These are phyloP conservation scores for Fusarium pilosicola DNA, from an alignment of 2,329 filamentous ascomycete genomes.

Conservation along the genomic window DNA sequence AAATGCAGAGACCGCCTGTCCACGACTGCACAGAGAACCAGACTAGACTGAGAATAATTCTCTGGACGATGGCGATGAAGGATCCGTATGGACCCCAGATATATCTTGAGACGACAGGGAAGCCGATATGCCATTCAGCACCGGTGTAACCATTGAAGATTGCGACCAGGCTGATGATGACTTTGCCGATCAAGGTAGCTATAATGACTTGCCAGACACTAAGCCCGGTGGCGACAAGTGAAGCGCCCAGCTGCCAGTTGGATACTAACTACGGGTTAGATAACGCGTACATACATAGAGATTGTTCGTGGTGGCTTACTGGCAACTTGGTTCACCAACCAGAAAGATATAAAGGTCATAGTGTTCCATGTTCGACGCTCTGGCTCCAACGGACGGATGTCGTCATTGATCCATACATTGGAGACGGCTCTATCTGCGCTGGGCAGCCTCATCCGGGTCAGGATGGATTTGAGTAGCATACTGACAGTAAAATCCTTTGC, in stretches of 20 bases:
- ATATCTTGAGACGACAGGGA: not conserved
- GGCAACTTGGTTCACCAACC: not conserved
- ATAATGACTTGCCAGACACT: not conserved
- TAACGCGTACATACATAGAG: too few relatives aligned
- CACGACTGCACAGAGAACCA: not conserved
- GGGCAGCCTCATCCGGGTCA: not conserved
- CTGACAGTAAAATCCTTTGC: accelerated
- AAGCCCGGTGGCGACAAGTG: not conserved
- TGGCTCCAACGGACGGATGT: not conserved
- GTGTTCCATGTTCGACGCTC: not conserved
- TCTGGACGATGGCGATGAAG: not conserved
- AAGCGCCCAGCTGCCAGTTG: not conserved
- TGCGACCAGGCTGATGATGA: not conserved
- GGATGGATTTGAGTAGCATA: not conserved
- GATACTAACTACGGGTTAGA: too few relatives aligned
- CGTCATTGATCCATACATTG: not conserved
- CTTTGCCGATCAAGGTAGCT: not conserved
- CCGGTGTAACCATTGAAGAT: not conserved
- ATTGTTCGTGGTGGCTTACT: not conserved
- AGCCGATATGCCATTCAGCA: not conserved
- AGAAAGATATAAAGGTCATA: not conserved
- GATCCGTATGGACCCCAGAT: not conserved
- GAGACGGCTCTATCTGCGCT: not conserved
- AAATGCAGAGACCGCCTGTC: not conserved
- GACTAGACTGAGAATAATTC: not conserved